These are phyloP conservation scores for Asterophora lycoperdoides DNA, from an alignment of 768 basidiomycete genomes.

Conservation along the genomic window DNA sequence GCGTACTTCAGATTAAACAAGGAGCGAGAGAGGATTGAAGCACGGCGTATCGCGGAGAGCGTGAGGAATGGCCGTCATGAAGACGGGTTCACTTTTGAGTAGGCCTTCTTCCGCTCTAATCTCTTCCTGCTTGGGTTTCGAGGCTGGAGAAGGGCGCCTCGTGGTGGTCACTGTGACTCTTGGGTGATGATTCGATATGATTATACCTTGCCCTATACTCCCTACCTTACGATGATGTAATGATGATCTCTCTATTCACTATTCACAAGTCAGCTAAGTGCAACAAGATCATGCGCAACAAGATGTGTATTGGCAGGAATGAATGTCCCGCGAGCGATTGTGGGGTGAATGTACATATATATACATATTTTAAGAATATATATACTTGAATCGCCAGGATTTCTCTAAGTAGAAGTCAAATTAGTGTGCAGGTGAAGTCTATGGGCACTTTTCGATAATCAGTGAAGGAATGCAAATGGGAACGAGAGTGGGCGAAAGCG, in stretches of 20 bases:
- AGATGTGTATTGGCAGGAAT: conserved; percentile 3
- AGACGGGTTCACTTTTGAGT: conserved; percentile 42
- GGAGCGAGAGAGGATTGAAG: conserved; percentile 40
- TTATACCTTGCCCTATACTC: conserved; percentile 1
- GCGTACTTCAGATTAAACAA: conserved; percentile 34
- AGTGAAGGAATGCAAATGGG: not conserved
- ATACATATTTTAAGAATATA: conserved; percentile 22
- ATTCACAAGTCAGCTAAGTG: too few relatives aligned
- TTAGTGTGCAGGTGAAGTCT: conserved; percentile 7
- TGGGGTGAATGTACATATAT: conserved; percentile 8
- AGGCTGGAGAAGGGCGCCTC: conserved; percentile 9
- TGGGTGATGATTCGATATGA: conserved; percentile 4
- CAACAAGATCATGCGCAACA: not conserved
- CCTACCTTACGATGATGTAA: not conserved
- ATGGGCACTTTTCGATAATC: conserved; percentile 1
- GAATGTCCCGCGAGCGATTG: not conserved
- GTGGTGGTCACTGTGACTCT: conserved; percentile 7
- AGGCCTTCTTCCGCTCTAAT: conserved; percentile 12
- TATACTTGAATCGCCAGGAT: conserved; percentile 15
- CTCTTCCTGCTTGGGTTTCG: not conserved
- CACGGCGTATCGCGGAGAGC: conserved; percentile 27
- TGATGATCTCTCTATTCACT: not conserved
- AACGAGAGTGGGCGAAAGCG: not conserved
- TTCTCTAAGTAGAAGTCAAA: conserved; percentile 9
- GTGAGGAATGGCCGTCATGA: conserved; percentile 14